Evolutionary conservation across 805 yeast species (phyloP).

Genomic region (Starmerella lactis-condensi): DNA sequence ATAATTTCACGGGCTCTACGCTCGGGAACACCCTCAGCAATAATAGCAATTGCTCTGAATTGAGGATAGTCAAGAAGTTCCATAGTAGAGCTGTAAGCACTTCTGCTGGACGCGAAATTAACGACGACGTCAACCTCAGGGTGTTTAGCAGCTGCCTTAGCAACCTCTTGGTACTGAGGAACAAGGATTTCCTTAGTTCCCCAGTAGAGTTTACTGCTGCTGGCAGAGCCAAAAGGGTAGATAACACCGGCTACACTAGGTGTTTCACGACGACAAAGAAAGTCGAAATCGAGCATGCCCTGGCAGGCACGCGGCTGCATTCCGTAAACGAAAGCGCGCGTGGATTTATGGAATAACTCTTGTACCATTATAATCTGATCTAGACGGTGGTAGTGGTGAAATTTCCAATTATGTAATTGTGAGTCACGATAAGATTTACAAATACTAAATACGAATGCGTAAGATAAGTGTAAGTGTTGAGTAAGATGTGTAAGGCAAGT

Average conservation of each 20-base stretch:
- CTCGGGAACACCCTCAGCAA: conserved; percentile 34
- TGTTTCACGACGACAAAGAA: conserved; percentile 28
- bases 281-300: conserved; percentile 32
- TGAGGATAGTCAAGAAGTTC: conserved; percentile 31
- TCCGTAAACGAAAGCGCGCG: conserved; percentile 30
- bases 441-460: too few species aligned
- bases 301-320: conserved; percentile 32
- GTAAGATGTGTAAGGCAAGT: too few species aligned
- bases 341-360: conserved; percentile 27
- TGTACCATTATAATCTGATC: too few species aligned
- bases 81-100: conserved; percentile 31
- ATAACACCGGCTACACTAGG: conserved; percentile 32
- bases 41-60: conserved; percentile 30
- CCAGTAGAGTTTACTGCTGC: conserved; percentile 31
- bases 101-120: conserved; percentile 31
- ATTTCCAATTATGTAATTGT: too few species aligned
- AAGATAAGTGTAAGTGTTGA: too few species aligned
- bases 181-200: conserved; percentile 31
- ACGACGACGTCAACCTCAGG: conserved; percentile 33
- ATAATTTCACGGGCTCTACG: conserved; percentile 32
- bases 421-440: too few species aligned
- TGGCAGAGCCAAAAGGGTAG: conserved; percentile 32
- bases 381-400: too few species aligned
- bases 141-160: conserved; percentile 27
- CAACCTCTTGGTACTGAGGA: conserved; percentile 29